phyloP scores from a whole-genome alignment of 257 asterid species.

The Asclepias syriaca region DNA sequence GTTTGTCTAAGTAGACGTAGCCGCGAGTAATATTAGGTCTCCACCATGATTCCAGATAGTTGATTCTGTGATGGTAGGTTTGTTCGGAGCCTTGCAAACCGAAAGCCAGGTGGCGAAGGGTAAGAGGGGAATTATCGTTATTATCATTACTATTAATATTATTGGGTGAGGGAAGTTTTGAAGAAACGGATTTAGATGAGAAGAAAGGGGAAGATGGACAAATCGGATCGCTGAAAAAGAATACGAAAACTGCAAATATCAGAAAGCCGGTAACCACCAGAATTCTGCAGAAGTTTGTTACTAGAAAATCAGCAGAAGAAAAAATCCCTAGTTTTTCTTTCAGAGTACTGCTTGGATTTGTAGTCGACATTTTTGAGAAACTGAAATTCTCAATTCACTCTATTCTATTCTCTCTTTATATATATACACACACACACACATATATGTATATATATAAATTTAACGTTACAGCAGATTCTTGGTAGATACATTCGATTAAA shows the following conservation, averaged over 20 bases:
- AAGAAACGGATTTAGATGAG: background rate
- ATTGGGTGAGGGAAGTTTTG: background rate
- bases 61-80: conserved; percentile 21
- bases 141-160: no score
- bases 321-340: background rate
- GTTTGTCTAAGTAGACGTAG: conserved; percentile 20
- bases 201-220: background rate
- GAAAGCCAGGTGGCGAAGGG: conserved; percentile 25
- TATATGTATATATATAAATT: no score
- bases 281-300: background rate
- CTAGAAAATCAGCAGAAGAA: background rate
- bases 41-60: conserved; percentile 35
- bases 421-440: no score
- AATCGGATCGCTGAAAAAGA: background rate
- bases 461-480: no score
- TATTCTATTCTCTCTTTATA: no score
- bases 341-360: background rate
- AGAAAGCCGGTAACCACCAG: background rate
- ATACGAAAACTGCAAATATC: background rate
- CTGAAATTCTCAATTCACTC: background rate
- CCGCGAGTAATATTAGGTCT: conserved; percentile 25
- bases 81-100: conserved; percentile 29
- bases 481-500: no score
- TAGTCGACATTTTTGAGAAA: background rate
- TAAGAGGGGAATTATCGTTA: background rate